Evolutionary conservation across 768 basidiomycete genomes (phyloP).

Genomic region (Lyophyllum semitale): DNA sequence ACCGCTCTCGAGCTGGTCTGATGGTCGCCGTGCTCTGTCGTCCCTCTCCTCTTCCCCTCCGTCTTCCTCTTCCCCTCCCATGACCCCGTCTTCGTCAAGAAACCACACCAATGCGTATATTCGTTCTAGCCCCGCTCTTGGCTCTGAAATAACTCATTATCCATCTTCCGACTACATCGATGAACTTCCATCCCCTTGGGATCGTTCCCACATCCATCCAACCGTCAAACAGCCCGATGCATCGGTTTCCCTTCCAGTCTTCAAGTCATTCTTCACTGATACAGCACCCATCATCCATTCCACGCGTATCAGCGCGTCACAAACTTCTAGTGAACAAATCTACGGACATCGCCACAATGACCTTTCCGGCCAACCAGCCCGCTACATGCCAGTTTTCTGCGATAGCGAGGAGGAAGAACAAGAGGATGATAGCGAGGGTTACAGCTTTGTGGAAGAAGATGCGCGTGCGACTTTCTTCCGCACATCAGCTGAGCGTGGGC

Average conservation of each 20-base stretch:
- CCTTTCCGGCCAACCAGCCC: conserved; percentile 24
- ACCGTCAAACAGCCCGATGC: conserved; percentile 20
- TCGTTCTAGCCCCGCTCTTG: conserved; percentile 35
- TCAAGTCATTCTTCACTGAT: conserved; percentile 26
- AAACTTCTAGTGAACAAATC: conserved; percentile 29
- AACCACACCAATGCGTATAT: conserved; percentile 31
- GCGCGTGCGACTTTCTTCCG: conserved; percentile 53
- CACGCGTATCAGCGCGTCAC: conserved; percentile 36
- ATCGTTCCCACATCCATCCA: conserved; percentile 14
- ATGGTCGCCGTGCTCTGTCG: conserved; percentile 19
- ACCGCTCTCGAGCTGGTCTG: conserved; percentile 18
- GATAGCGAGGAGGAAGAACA: conserved; percentile 38
- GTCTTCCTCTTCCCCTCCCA: conserved; percentile 41
- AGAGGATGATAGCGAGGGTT: conserved; percentile 24
- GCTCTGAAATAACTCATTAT: conserved; percentile 22
- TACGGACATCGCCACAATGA: conserved; percentile 26
- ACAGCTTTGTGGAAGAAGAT: conserved; percentile 27
- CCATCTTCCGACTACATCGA: conserved; percentile 23
- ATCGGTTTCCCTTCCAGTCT: conserved; percentile 27
- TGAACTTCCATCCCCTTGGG: conserved; percentile 28
- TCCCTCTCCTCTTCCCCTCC: conserved; percentile 34
- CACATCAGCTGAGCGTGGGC: conserved; percentile 59
- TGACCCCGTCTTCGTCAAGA: conserved; percentile 33
- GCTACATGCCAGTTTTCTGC: conserved; percentile 27
- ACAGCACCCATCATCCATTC: conserved; percentile 28